Evolutionary conservation across 306 rosid genomes (phyloP), one percentile per base, ranked within the genome.

Genomic region (Prunus mongolica): DNA sequence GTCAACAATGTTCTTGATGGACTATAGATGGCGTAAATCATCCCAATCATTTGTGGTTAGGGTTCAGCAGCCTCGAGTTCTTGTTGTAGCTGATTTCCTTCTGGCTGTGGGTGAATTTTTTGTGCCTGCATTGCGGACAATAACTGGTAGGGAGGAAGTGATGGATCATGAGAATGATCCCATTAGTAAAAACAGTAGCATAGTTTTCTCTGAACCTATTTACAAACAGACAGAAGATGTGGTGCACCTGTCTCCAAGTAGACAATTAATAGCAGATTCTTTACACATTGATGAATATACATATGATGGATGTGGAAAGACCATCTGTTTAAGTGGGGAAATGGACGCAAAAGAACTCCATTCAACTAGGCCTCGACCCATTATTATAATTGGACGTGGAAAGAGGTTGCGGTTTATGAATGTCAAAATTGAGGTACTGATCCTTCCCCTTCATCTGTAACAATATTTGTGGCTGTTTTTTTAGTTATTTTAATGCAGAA

Each of bases 31-130:
- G 92, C 86, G 99, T 54, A 69, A 27, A 74, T 89, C 89, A 25
- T 89, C 99, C 24, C 93, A 87, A 55, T 90, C 97, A 78, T 83
- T 89, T 82, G 99, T 95, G 80, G 81, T 95, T 67, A 91, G 97
- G 76, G 79, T 91, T 79, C 99, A 95, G 83, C 99, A 95, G 80
- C 99, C 99, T 55, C 89, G 99, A 45, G 93, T 92, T 80, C 97
- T 95, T 78, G 93, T 92, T 66, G 97, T 92, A 72, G 97, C 97
- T n/a, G 99, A 95, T 86, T 95, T 92, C 74, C 97, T 95, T 83
- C 90, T 95, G 76, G 97, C 97, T 41, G 97, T 91, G 85, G 91
- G 90, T 47, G 99, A 95, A 81, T 92, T 90, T 84, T 92, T 95
- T 87, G 97, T 95, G 67, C 99, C 99, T 71, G 86, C 97, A 75